Evolutionary conservation across 1,139 yeast species (phyloP).

Genomic region (Komagataea norvegica): DNA sequence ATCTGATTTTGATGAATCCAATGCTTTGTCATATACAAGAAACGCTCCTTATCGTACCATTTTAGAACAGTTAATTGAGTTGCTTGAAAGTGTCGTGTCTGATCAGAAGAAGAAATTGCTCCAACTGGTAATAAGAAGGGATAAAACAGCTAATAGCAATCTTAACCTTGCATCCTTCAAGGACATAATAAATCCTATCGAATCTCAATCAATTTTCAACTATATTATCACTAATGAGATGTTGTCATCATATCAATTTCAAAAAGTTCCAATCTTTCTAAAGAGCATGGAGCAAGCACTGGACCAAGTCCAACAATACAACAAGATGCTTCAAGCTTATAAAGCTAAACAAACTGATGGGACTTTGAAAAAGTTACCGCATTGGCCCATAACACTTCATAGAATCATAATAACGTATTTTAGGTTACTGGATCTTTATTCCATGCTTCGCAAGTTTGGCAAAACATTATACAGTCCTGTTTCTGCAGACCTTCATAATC

Average conservation of each 20-base stretch:
- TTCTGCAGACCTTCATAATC: constrained; percentile 38
- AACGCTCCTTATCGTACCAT: constrained; percentile 11
- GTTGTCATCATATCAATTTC: constrained; percentile 9
- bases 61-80: constrained; percentile 13
- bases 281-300: constrained; percentile 18
- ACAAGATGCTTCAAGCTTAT: constrained; percentile 11
- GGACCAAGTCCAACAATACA: constrained; percentile 10
- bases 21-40: not conserved
- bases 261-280: constrained; percentile 13
- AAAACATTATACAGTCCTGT: constrained; percentile 42
- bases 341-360: constrained; percentile 19
- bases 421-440: constrained; percentile 44
- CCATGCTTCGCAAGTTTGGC: constrained; percentile 41
- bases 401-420: constrained; percentile 42
- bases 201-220: constrained; percentile 30
- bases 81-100: constrained; percentile 35
- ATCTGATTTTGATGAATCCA: not conserved
- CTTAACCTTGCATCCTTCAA: constrained; percentile 28
- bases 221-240: constrained; percentile 20
- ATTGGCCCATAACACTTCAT: constrained; percentile 42
- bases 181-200: constrained; percentile 34
- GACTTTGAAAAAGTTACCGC: constrained; percentile 30
- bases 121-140: constrained; percentile 39
- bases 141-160: constrained; percentile 28
- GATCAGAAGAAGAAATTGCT: constrained; percentile 46